Evolutionary conservation across 257 asterid species (phyloP), one percentile per base, ranked within the genome.

Genomic region (Solanum arcanum): DNA sequence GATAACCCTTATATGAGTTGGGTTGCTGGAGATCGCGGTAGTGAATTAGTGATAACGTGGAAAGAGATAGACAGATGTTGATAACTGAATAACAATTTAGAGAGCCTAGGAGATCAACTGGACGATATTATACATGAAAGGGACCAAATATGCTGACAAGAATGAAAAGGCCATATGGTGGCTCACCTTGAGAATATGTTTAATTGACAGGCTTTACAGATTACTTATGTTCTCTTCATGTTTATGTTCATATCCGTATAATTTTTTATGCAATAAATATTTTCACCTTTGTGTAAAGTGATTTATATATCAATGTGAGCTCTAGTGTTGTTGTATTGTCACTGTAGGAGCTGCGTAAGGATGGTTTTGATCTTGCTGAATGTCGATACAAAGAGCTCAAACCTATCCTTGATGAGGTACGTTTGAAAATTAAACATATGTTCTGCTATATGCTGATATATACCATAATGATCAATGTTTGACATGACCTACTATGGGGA

Each of bases 341-440:
- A 52, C 39, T 76, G 21, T 47, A 97, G 99, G 99, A 97, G 90
- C 98, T 97, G 75, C 97, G 99, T 14, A 97, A 93, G 90, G 99
- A 97, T 92, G 99, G 99, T 87, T 97, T 97, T 84, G 99, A 97
- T 92, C 94, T 97, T 92, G 99, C 99, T 83, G 93, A 93, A 91
- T 83, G 90, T 84, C 92, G 99, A 92, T 97, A 93, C 96, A 97
- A 91, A 95, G 99, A 97, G 82, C 97, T 97, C 87, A 96, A 96
- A 88, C 99, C 99, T 11, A 92, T 97, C 76, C 98, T 97, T 12
- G 99, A 97, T 23, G 99, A 97, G 99, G 99, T 95, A 92, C 76
- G 9, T 73, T 89, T 84, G n/a, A 44, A 25, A 56, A 46, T 31
- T 9, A 23, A 72, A 52, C 70, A 37, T 66, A 18, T 49, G 35